Conservation (phyloP, 306 rosid genomes). For the Medicago ruthenica region DNA sequence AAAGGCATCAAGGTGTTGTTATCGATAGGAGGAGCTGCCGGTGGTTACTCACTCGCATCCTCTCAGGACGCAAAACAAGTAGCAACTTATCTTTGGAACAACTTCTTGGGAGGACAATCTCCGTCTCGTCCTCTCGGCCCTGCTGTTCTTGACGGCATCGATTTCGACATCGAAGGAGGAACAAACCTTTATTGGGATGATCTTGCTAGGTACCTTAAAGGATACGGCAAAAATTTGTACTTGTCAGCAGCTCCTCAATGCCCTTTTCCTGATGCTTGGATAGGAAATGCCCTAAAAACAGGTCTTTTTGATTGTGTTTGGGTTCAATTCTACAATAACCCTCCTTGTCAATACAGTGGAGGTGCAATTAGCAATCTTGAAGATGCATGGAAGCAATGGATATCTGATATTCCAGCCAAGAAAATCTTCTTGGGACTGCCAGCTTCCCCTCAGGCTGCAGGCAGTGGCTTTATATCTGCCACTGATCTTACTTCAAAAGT, state of each 20-base stretch:
- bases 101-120: conserved; percentile 54
- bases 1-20: conserved; percentile 52
- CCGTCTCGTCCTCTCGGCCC: conserved; percentile 54
- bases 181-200: conserved; percentile 43
- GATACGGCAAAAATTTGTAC: conserved; percentile 32
- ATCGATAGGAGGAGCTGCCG: conserved; percentile 53
- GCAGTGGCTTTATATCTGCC: conserved; percentile 49
- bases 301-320: conserved; percentile 50
- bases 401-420: conserved; percentile 41
- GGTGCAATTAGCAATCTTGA: conserved; percentile 36
- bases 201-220: conserved; percentile 50
- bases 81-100: conserved; percentile 51
- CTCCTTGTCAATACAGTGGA: conserved; percentile 48
- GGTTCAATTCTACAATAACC: conserved; percentile 56
- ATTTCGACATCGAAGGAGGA: conserved; percentile 52
- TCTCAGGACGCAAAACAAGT: conserved; percentile 45
- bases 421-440: conserved; percentile 53
- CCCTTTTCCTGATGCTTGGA: conserved; percentile 53
- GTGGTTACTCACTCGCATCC: conserved; percentile 47
- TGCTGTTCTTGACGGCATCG: conserved; percentile 54
- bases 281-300: conserved; percentile 48
- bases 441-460: conserved; percentile 48
- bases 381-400: conserved; percentile 55
- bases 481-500: conserved; percentile 47
- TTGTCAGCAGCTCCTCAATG: conserved; percentile 54